Base-by-base conservation (phyloP, 306 rosid genomes). In the Cicer cuneatum region DNA sequence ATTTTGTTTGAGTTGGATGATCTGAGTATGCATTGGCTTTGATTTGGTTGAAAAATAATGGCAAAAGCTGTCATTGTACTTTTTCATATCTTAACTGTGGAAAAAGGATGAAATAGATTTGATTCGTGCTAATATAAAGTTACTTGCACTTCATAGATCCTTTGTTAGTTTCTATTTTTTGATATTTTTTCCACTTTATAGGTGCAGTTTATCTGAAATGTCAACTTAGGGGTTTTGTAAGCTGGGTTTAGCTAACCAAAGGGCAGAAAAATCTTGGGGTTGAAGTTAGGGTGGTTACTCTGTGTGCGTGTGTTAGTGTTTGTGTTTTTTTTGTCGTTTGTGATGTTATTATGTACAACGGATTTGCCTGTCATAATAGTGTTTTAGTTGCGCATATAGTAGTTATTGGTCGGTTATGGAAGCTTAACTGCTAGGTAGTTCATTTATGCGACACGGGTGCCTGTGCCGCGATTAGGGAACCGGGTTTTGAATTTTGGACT, bases 21-120 rank as follows among this genome's bases (percentile, higher is more conserved):
- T 75, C 75, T 72, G 52, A 69, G 88, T 62, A 40, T 48, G 80
- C 84, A 77, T 85, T 82, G 82, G 54, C 54, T 79, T 66, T 33
- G 18, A 42, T 58, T 52, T 68, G 43, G 63, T 70, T 10, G 64
- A 21, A 10, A 16, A 57, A 19, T 43, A 60, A 60, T 19, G 48
- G 49, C 49, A 18, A 64, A 59, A 59, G 60, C n/a, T 58, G 66
- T 57, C 8, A 18, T 74, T 9, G 45, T 41, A 41, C 45, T 41
- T 8, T 41, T 41, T 41, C 10, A 7, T 7, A 41, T 41, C 10
- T 41, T 6, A 7, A 8, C 45, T 41, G 45, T 7, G 2, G 14
- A 29, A 29, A 2, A 74, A 33, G 24, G 21, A 35, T 56, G 53
- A 12, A 24, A 57, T 62, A 39, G 38, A 18, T 63, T 71, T 43